A percentile compares a stretch with the other conserved stretches of the same genome.
Conservation (phyloP, 2,329 filamentous ascomycete genomes). For the Fusarium kyushuense region DNA sequence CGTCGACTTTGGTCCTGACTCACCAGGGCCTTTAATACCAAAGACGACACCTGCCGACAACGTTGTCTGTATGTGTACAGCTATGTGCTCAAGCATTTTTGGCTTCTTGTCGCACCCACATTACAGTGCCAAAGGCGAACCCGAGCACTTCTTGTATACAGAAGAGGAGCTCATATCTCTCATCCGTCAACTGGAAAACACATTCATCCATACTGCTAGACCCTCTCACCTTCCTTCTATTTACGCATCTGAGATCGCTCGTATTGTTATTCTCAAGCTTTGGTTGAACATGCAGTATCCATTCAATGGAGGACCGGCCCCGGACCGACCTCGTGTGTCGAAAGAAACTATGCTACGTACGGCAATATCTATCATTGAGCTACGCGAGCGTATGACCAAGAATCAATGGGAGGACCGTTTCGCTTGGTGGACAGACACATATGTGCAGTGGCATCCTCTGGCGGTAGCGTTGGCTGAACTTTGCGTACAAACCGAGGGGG, state of each 20-base stretch:
- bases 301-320: conserved; percentile 51
- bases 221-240: conserved; percentile 51
- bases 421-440: conserved; percentile 63
- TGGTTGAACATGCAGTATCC: conserved; percentile 62
- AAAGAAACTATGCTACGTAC: conserved; percentile 60
- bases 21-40: conserved; percentile 50
- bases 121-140: conserved; percentile 33
- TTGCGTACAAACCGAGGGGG: conserved; percentile 60
- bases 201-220: conserved; percentile 55
- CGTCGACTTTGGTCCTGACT: conserved; percentile 59
- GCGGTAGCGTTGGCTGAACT: conserved; percentile 66
- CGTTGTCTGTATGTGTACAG: conserved; percentile 56
- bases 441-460: conserved; percentile 67
- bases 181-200: conserved; percentile 55
- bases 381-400: conserved; percentile 51
- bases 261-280: conserved; percentile 60
- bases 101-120: conserved; percentile 55
- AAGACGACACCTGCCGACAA: conserved; percentile 56
- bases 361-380: conserved; percentile 61
- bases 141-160: conserved; percentile 41
- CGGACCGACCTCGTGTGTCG: conserved; percentile 51
- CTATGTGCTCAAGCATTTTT: conserved; percentile 56
- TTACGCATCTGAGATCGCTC: conserved; percentile 56
- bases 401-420: conserved; percentile 54
- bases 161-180: conserved; percentile 58